Percentiles rank a stretch among this genome's conserved stretches.
These are phyloP conservation scores for Laetiporus sulphureus DNA, from an alignment of 1,284 basidiomycete genomes.

Conservation along the genomic window DNA sequence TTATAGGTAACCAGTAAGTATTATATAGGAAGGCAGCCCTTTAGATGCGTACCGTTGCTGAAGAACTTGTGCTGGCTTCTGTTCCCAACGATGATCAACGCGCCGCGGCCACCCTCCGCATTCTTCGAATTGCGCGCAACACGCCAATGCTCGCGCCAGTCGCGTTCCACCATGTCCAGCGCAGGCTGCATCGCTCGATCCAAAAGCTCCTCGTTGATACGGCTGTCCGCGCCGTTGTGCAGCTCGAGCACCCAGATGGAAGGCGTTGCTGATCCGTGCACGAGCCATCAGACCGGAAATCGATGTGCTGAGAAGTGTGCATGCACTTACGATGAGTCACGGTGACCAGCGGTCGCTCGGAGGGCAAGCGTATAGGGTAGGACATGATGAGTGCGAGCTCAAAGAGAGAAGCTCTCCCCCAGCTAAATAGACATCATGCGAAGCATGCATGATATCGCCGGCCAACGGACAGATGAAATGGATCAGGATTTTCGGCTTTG, in stretches of 20 bases:
- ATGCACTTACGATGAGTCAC: conserved; percentile 51
- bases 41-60: conserved; percentile 58
- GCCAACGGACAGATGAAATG: too few relatives aligned
- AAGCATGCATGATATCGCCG: too few relatives aligned
- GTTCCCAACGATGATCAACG: conserved; percentile 73
- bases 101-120: conserved; percentile 41
- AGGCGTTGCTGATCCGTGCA: conserved; percentile 40
- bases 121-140: conserved; percentile 34
- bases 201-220: conserved; percentile 58
- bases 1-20: conserved; percentile 5
- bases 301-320: neutral
- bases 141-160: conserved; percentile 64
- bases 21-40: neutral
- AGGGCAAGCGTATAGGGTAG: conserved; percentile 43
- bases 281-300: neutral
- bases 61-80: conserved; percentile 82
- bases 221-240: conserved; percentile 72
- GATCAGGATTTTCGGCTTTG: too few relatives aligned
- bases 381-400: conserved; percentile 25
- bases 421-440: too few relatives aligned
- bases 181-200: conserved; percentile 63
- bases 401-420: neutral
- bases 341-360: conserved; percentile 45
- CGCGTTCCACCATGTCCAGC: conserved; percentile 69
- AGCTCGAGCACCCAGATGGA: conserved; percentile 70